phyloP scores from a whole-genome alignment of 345 rosid genomes.

The Boechera stricta region DNA sequence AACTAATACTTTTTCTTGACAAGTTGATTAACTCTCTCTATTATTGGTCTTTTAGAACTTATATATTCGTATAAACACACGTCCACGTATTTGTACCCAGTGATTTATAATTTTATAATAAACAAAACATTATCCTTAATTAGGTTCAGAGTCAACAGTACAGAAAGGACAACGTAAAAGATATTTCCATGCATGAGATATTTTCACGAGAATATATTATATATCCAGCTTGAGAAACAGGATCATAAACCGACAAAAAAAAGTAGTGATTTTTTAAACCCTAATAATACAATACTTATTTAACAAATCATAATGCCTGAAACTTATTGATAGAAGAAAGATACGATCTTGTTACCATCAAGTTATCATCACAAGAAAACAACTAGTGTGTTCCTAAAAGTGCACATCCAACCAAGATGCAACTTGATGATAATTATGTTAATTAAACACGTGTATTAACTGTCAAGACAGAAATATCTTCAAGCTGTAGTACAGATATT shows the following conservation, averaged over 20 bases:
- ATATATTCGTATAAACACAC: constrained; percentile 26
- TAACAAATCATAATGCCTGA: constrained; percentile 21
- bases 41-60: constrained; percentile 31
- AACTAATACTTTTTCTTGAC: constrained; percentile 30
- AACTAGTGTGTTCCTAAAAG: constrained; percentile 27
- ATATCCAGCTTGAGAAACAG: not conserved
- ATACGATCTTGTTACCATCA: constrained; percentile 21
- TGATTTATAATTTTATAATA: not conserved
- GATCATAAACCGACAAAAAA: constrained; percentile 31
- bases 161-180: constrained; percentile 36
- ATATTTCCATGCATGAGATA: constrained; percentile 43
- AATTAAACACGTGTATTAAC: constrained; percentile 22
- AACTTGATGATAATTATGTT: constrained; percentile 13
- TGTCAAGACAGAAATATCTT: not conserved
- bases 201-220: constrained; percentile 4
- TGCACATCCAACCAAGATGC: constrained; percentile 30
- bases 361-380: not conserved
- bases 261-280: not conserved
- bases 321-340: constrained; percentile 13
- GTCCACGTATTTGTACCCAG: constrained; percentile 34
- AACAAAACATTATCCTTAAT: constrained; percentile 36
- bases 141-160: constrained; percentile 31
- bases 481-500: not conserved
- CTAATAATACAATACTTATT: constrained; percentile 14
- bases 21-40: constrained; percentile 23